Percentiles rank a stretch among this genome's conserved stretches.
phyloP scores from a whole-genome alignment of 1,284 basidiomycete genomes.

The Pterulicium gracile region DNA sequence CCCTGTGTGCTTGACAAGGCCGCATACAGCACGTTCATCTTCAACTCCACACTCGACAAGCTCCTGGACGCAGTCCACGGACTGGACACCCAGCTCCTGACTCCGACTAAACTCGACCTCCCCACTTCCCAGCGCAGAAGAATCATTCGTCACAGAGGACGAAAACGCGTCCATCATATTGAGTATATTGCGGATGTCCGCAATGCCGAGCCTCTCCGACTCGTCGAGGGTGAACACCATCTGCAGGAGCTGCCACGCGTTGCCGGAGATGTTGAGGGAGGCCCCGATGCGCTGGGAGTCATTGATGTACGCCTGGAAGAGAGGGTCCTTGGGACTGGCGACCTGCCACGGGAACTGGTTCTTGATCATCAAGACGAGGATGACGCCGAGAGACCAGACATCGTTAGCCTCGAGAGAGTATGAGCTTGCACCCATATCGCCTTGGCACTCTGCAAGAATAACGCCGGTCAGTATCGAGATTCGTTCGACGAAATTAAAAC shows the following conservation, averaged over 20 bases:
- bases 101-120: no score
- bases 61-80: no score
- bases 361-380: constrained; percentile 57
- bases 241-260: constrained; percentile 7
- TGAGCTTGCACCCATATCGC: constrained; percentile 6
- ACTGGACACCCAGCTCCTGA: no score
- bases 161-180: no score
- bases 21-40: no score
- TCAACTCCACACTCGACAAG: no score
- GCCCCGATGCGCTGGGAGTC: constrained; percentile 7
- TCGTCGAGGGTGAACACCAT: constrained; percentile 9
- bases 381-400: constrained; percentile 64
- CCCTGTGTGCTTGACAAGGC: no score
- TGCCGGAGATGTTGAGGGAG: constrained; percentile 9
- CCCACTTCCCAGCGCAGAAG: no score
- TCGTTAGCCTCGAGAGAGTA: constrained; percentile 24
- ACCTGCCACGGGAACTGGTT: constrained; percentile 58
- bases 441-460: not conserved
- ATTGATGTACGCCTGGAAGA: constrained; percentile 8
- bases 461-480: not conserved
- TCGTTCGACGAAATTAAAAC: no score
- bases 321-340: constrained; percentile 9
- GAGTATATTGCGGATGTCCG: no score
- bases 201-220: not conserved
- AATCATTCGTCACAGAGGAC: no score